Conservation (phyloP, 2,329 filamentous ascomycete genomes). For the Cytospora chrysosperma region DNA sequence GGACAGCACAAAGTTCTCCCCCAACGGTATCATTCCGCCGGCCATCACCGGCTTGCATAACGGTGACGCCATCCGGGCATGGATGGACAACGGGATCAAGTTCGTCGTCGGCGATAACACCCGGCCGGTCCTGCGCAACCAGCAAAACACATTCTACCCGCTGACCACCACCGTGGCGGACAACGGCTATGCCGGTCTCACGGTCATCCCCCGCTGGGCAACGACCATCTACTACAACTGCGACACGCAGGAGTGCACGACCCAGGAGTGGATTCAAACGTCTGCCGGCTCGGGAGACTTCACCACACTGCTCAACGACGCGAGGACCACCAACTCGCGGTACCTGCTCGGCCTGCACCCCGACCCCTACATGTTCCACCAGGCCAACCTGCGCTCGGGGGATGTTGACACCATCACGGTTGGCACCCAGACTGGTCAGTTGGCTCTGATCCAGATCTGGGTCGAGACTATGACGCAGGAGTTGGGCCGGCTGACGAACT, state of each 20-base stretch:
- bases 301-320: slow-evolving; percentile 48
- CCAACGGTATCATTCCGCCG: slow-evolving; percentile 58
- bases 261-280: slow-evolving; percentile 60
- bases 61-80: slow-evolving; percentile 59
- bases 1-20: slow-evolving; percentile 46
- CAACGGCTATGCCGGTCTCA: slow-evolving; percentile 56
- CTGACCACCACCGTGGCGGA: slow-evolving; percentile 47
- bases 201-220: slow-evolving; percentile 59
- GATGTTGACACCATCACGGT: slow-evolving; percentile 48
- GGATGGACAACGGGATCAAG: slow-evolving; percentile 57
- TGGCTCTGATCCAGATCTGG: slow-evolving; percentile 58
- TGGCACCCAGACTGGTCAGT: slow-evolving; percentile 44
- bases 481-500: slow-evolving; percentile 51
- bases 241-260: slow-evolving; percentile 54
- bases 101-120: slow-evolving; percentile 66
- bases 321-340: slow-evolving; percentile 52
- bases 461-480: slow-evolving; percentile 53
- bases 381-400: slow-evolving; percentile 56
- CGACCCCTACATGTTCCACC: slow-evolving; percentile 63
- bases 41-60: slow-evolving; percentile 65
- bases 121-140: slow-evolving; percentile 52
- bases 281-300: slow-evolving; percentile 55
- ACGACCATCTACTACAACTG: slow-evolving; percentile 66
- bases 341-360: slow-evolving; percentile 56
- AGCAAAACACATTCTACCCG: slow-evolving; percentile 53